Conservation (phyloP, 305 asterid species). For the Fraxinus nigra region DNA sequence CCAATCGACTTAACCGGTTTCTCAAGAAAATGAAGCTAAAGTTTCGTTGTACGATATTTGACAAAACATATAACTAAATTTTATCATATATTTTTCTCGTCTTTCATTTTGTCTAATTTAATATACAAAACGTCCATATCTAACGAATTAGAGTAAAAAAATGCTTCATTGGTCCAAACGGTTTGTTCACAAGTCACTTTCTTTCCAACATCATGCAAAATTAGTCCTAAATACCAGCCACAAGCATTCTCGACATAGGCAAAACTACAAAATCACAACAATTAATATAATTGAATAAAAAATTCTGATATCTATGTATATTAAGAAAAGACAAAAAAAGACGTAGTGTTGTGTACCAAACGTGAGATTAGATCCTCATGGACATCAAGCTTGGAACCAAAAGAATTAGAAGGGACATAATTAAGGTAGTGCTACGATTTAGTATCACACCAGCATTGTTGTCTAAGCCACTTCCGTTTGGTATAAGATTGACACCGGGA, state of each 20-base stretch:
- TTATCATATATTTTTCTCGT: background rate
- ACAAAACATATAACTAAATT: background rate
- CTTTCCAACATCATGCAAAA: background rate
- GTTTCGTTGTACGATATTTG: background rate
- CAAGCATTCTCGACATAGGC: background rate
- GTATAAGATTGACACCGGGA: background rate
- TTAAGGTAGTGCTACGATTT: background rate
- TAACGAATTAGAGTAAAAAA: background rate
- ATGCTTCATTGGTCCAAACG: background rate
- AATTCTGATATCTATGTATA: background rate
- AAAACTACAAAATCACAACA: background rate
- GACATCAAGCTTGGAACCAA: background rate
- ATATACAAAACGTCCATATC: background rate
- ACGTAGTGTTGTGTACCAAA: background rate
- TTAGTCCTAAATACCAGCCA: background rate
- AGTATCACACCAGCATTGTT: background rate
- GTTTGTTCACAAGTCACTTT: background rate
- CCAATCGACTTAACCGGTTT: background rate
- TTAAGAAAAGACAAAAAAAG: background rate
- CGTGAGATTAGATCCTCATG: background rate
- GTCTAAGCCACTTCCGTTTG: background rate
- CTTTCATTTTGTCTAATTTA: background rate
- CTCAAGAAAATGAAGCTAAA: background rate
- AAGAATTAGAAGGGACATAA: background rate
- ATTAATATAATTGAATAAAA: background rate